Base-by-base conservation (phyloP, 805 yeast species). In the Yueomyces sp. region DNA sequence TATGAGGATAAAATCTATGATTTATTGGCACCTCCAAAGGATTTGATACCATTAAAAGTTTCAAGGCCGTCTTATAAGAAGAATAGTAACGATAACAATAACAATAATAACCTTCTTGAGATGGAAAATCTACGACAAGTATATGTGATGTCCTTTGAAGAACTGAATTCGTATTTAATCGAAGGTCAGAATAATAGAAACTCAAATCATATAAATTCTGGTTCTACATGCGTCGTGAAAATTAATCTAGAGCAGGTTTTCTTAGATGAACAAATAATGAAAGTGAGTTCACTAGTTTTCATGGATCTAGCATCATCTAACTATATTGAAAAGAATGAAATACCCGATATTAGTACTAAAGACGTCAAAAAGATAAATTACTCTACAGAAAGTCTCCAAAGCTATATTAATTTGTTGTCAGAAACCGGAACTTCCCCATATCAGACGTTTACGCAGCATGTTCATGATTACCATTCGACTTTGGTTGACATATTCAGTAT, bases 331-430 rank as follows among this genome's bases (percentile, higher is more conserved):
- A 30, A 30, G 6, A 30, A 30, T 30, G 9, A 30, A 30, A 19
- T 19, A 19, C 19, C 19, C 19, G 9, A 30, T 6, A 6, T 30
- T 30, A 36, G 77, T 1, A 61, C 75, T 0, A 88, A 85, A 55
- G 96, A 87, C 52, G 86, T 94, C 1, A 83, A 83, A 54, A 84
- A 81, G 47, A 82, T 87, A 52, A 88, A 87, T 60, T 72, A 77
- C 38, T 83, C 95, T 1, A 68, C 85, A 36, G 77, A 86, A 4
- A 73, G 87, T 0, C 66, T 87, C 44, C 94, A 95, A 3, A 77
- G 79, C 58, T 94, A 86, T 12, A 85, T 87, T 38, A 77, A 83
- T 52, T 75, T 86, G 0, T 70, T 88, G 40, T 80, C 94, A 12
- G 40, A 40, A 28, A 32, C 27, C 9, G 32, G n/a, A 11, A 38